Conservation (phyloP, 179 eudicot species). For the Amaranthus tricolor region DNA sequence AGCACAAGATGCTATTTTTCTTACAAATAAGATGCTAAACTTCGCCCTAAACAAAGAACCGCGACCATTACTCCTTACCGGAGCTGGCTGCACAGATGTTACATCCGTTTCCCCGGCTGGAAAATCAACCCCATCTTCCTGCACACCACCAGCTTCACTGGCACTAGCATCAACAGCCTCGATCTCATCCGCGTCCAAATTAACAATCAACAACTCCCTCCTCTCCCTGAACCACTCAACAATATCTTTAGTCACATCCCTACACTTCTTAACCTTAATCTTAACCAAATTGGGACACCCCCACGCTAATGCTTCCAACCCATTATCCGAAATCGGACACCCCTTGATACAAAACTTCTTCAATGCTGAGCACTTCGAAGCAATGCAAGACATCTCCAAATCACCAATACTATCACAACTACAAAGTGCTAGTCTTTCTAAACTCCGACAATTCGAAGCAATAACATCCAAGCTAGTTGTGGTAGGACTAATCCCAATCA, state of each 20-base stretch:
- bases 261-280: conserved; percentile 82
- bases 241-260: conserved; percentile 59
- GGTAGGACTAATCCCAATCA: conserved; percentile 73
- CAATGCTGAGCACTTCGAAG: conserved; percentile 58
- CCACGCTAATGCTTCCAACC: conserved; percentile 67
- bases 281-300: conserved; percentile 88
- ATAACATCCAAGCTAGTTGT: conserved; percentile 51
- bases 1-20: conserved; percentile 37
- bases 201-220: conserved; percentile 37
- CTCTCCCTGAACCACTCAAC: conserved; percentile 45
- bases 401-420: conserved; percentile 86
- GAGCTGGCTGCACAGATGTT: conserved; percentile 6
- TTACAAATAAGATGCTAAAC: conserved; percentile 35
- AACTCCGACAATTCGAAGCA: conserved; percentile 53
- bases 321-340: conserved; percentile 71
- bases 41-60: conserved; percentile 30
- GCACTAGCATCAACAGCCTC: conserved; percentile 45
- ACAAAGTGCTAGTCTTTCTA: conserved; percentile 80
- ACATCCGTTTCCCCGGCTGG: conserved; percentile 16
- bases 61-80: conserved; percentile 28
- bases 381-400: conserved; percentile 66
- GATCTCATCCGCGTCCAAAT: conserved; percentile 43
- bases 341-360: conserved; percentile 82
- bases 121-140: conserved; percentile 33
- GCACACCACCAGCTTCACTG: conserved; percentile 44